A percentile compares a stretch with the other conserved stretches of the same genome.
These are phyloP conservation scores for Theobroma cacao DNA, from an alignment of 345 rosid species.

Conservation along the genomic window DNA sequence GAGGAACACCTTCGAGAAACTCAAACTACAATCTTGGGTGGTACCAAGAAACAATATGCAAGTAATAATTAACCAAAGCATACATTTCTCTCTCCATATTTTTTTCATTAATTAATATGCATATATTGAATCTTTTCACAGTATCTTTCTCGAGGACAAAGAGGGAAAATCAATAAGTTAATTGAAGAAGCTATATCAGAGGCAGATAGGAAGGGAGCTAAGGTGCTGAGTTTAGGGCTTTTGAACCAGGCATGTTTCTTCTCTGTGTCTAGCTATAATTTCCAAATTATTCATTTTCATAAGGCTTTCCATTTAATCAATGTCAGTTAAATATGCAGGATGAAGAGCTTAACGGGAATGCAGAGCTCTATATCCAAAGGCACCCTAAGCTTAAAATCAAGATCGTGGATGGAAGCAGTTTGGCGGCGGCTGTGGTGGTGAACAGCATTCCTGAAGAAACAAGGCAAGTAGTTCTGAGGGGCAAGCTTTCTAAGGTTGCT, in stretches of 20 bases:
- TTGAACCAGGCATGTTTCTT: too few species aligned
- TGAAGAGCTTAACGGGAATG: conserved; percentile 36
- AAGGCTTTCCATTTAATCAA: too few species aligned
- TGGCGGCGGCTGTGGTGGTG: too few species aligned
- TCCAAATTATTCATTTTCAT: too few species aligned
- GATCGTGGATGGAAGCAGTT: conserved; percentile 54
- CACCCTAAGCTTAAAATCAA: conserved; percentile 38
- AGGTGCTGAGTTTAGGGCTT: conserved; percentile 39
- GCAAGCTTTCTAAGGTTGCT: conserved; percentile 37
- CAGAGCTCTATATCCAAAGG: conserved; percentile 38
- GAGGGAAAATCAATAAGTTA: conserved; percentile 16
- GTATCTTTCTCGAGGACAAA: conserved; percentile 16
- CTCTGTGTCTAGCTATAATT: too few species aligned
- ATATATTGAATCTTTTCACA: not conserved
- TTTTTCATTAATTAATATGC: not conserved
- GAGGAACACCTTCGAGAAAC: conserved; percentile 27
- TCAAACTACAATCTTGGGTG: conserved; percentile 41
- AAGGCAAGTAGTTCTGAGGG: conserved; percentile 31
- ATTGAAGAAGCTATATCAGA: conserved; percentile 42
- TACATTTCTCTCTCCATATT: not conserved
- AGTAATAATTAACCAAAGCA: conserved; percentile 3
- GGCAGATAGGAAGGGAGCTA: conserved; percentile 32
- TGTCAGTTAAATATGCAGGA: too few species aligned
- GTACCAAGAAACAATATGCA: conserved; percentile 35
- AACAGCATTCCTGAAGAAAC: conserved; percentile 35